A percentile compares a stretch with the other conserved stretches of the same genome.
phyloP scores from a whole-genome alignment of 345 rosid species.

The Lumnitzera littorea region DNA sequence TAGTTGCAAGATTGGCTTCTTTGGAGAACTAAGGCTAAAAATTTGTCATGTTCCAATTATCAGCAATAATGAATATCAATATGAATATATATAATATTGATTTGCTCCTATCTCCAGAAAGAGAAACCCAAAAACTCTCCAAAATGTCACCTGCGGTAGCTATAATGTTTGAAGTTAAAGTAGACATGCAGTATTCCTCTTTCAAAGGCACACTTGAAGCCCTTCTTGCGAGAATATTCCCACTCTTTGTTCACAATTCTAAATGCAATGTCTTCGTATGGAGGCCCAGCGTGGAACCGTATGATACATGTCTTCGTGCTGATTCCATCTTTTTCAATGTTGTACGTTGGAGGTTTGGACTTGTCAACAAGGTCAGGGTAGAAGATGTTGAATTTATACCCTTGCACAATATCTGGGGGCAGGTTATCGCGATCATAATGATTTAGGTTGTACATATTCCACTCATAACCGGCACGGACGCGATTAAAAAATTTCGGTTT shows the following conservation, averaged over 20 bases:
- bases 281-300: conserved; percentile 88
- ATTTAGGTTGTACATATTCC: conserved; percentile 93
- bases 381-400: conserved; percentile 91
- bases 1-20: too few relatives aligned
- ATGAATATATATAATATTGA: too few relatives aligned
- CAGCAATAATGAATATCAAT: too few relatives aligned
- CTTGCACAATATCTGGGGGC: conserved; percentile 91
- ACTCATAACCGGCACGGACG: conserved; percentile 97
- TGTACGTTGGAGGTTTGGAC: conserved; percentile 68
- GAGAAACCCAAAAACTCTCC: too few relatives aligned
- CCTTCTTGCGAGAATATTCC: conserved; percentile 98
- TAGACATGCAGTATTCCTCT: conserved; percentile 84
- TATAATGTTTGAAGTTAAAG: conserved; percentile 86
- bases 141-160: conserved; percentile 65
- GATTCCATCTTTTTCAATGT: conserved; percentile 77
- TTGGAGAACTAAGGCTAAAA: too few relatives aligned
- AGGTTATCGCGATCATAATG: conserved; percentile 96
- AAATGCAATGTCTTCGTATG: conserved; percentile 90
- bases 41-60: too few relatives aligned
- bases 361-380: conserved; percentile 92
- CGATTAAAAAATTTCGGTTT: conserved; percentile 93
- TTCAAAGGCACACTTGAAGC: conserved; percentile 88
- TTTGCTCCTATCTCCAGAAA: too few relatives aligned
- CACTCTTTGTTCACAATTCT: conserved; percentile 88
- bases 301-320: conserved; percentile 78